Evolutionary conservation across 2,329 filamentous ascomycete genomes (phyloP).

Genomic region (Fonsecaea nubica): DNA sequence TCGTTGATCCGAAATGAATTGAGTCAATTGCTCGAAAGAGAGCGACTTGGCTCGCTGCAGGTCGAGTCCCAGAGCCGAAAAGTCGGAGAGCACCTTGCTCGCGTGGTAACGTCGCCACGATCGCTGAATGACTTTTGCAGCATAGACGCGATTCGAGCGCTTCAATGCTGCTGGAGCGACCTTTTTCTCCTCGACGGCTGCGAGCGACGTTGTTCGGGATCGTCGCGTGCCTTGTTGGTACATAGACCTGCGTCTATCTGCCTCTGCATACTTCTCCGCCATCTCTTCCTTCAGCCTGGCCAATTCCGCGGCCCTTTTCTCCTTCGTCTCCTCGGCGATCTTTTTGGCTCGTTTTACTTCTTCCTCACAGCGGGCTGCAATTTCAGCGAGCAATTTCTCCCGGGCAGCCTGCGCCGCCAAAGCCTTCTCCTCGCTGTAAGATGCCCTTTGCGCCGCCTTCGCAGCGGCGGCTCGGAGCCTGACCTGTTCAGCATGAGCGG

Average conservation of each 20-base stretch:
- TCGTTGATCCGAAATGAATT: slow-evolving; percentile 60
- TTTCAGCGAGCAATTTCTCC: slow-evolving; percentile 68
- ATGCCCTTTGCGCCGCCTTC: slow-evolving; percentile 63
- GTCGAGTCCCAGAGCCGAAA: slow-evolving; percentile 59
- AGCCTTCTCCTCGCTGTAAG: slow-evolving; percentile 67
- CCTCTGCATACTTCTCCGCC: slow-evolving; percentile 69
- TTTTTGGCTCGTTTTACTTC: slow-evolving; percentile 70
- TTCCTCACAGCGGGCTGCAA: slow-evolving; percentile 69
- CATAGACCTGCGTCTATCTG: slow-evolving; percentile 61
- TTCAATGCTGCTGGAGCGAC: slow-evolving; percentile 45
- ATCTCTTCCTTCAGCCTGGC: slow-evolving; percentile 65
- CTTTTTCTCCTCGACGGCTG: slow-evolving; percentile 53
- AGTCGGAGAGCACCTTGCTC: slow-evolving; percentile 58
- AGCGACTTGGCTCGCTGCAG: slow-evolving; percentile 59
- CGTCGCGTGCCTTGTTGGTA: slow-evolving; percentile 58
- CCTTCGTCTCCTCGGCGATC: slow-evolving; percentile 70
- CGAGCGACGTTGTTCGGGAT: slow-evolving; percentile 59
- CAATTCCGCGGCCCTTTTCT: slow-evolving; percentile 68
- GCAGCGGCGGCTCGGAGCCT: slow-evolving; percentile 66
- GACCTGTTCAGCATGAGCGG: slow-evolving; percentile 70
- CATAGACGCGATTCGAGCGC: slow-evolving; percentile 57
- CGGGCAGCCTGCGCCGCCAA: slow-evolving; percentile 68
- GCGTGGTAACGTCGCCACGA: slow-evolving; percentile 62
- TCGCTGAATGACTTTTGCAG: slow-evolving; percentile 64
- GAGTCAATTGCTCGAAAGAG: slow-evolving; percentile 65